Percentiles rank a stretch among this genome's conserved stretches.
These are phyloP conservation scores for Ophiostoma perfectum DNA, from an alignment of 2,329 filamentous ascomycete species.

Conservation along the genomic window DNA sequence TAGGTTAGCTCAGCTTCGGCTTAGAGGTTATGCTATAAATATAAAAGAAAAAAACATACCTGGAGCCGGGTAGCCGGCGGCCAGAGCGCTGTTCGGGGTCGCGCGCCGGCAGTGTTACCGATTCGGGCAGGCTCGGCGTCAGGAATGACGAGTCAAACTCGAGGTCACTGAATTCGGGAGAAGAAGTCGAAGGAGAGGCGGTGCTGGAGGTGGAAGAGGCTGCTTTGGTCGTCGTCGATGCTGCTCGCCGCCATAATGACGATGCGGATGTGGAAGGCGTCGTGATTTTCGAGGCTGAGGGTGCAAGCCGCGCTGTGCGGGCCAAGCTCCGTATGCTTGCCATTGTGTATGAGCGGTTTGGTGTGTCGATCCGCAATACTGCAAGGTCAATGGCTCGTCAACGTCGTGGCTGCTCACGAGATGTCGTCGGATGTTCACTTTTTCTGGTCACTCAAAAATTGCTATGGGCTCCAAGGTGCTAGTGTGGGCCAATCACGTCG, in stretches of 20 bases:
- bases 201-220: slow-evolving; percentile 7
- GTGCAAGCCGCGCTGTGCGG: slow-evolving; percentile 30
- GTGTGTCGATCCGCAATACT: neutral
- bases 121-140: slow-evolving; percentile 37
- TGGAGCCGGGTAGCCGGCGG: slow-evolving; percentile 42
- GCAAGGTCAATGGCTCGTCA: slow-evolving; percentile 12
- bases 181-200: neutral
- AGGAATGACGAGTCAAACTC: slow-evolving; percentile 47
- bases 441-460: slow-evolving; percentile 20
- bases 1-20: neutral
- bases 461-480: neutral
- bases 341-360: slow-evolving; percentile 31
- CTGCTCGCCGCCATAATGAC: slow-evolving; percentile 28
- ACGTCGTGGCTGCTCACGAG: slow-evolving; percentile 8
- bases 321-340: slow-evolving; percentile 39
- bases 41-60: slow-evolving; percentile 34
- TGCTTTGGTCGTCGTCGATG: slow-evolving; percentile 1
- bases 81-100: slow-evolving; percentile 36
- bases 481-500: slow-evolving; percentile 4
- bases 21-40: too few relatives aligned
- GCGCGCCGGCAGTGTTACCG: slow-evolving; percentile 38
- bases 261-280: slow-evolving; percentile 3
- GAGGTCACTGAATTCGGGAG: slow-evolving; percentile 40
- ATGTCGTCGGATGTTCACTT: slow-evolving; percentile 13
- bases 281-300: slow-evolving; percentile 4